Evolutionary conservation across 306 rosid genomes (phyloP).

Genomic region (Pyrus betulifolia): DNA sequence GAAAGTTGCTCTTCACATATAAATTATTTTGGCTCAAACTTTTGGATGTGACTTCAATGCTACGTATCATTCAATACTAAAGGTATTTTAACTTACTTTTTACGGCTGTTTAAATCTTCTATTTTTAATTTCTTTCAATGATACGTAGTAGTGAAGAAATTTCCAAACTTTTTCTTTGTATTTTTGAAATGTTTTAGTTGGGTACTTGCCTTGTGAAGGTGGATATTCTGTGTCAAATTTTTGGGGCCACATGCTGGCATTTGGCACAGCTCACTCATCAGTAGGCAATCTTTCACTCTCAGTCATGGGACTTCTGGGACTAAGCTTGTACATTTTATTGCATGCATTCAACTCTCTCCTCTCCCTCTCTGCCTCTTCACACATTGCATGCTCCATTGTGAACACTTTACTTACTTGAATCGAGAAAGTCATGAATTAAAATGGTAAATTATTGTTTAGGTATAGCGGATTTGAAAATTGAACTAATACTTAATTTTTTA

Average conservation of each 20-base stretch:
- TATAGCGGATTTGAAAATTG: no score
- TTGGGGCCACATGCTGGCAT: constrained; percentile 8
- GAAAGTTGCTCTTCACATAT: no score
- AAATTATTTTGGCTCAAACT: no score
- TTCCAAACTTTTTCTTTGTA: background rate
- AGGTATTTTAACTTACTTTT: no score
- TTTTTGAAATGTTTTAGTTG: background rate
- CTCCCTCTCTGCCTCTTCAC: background rate
- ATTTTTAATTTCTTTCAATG: no score
- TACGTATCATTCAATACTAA: no score
- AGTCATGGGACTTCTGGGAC: constrained; percentile 3
- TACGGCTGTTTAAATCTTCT: no score
- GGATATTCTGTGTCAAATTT: background rate
- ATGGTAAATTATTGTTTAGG: no score
- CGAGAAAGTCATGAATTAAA: no score
- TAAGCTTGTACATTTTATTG: constrained; percentile 7
- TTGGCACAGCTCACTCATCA: background rate
- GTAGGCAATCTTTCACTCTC: constrained; percentile 6
- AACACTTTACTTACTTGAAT: background rate
- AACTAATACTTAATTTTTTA: no score
- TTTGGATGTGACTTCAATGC: no score
- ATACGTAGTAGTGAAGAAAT: background rate
- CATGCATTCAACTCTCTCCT: background rate
- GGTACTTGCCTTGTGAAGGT: background rate
- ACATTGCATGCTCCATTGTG: background rate